Evolutionary conservation across 176 grass and related monocot genomes (phyloP).

Genomic region (Luzula sylvatica): DNA sequence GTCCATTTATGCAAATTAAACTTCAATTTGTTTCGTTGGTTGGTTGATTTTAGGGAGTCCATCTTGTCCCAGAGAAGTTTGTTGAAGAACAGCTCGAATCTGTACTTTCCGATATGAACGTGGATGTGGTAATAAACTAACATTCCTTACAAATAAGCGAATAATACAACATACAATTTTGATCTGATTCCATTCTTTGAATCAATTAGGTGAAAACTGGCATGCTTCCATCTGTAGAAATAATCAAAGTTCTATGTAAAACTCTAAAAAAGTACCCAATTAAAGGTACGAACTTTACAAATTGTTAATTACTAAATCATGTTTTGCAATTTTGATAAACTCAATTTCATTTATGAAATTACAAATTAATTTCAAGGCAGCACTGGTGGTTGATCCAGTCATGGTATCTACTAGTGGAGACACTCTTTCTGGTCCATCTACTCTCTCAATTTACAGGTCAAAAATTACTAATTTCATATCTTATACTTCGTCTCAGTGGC

Average conservation of each 20-base stretch:
- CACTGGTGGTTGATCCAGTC: constrained; percentile 98
- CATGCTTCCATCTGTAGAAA: constrained; percentile 70
- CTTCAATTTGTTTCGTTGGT: too few relatives aligned
- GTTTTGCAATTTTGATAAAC: neutral
- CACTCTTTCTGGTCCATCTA: constrained; percentile 54
- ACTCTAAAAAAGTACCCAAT: constrained; percentile 72
- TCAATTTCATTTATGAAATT: constrained; percentile 31
- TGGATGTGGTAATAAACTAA: constrained; percentile 69
- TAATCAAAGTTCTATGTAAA: constrained; percentile 59
- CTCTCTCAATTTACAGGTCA: constrained; percentile 58
- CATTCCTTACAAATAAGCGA: neutral
- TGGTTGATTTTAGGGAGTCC: constrained; percentile 57
- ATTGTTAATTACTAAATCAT: neutral
- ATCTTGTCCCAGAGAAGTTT: constrained; percentile 72
- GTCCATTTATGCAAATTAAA: too few relatives aligned
- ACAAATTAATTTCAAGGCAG: constrained; percentile 56
- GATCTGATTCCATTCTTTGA: constrained; percentile 8
- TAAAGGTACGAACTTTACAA: constrained; percentile 87
- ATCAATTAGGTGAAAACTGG: constrained; percentile 80
- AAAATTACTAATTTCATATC: neutral
- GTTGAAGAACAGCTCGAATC: constrained; percentile 64
- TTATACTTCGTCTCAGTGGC: constrained; percentile 7
- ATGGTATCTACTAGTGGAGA: constrained; percentile 94
- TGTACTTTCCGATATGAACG: constrained; percentile 84
- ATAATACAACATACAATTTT: neutral